Base-by-base conservation (phyloP, 768 basidiomycete species). In the Crucibulum laeve region DNA sequence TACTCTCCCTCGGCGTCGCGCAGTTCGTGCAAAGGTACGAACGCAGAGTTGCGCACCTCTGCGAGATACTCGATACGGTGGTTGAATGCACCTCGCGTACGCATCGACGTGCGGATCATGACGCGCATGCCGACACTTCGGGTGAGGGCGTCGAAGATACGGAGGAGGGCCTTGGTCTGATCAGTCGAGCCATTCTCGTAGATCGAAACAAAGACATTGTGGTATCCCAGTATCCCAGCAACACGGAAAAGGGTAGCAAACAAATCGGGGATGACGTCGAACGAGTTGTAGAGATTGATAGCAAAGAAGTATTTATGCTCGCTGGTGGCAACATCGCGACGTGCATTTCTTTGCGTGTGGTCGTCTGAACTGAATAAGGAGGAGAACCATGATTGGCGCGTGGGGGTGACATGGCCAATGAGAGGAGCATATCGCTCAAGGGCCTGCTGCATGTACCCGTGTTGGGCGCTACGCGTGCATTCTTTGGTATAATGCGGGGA, bases 31-130 rank as follows among this genome's bases (percentile, higher is more conserved):
- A 98, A 71, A 1, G 96, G 96, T 2, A 89, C 92, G 61, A 99
- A 89, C 11, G 96, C 96, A 21, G 91, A 86, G 62, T 99, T 98
- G 47, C 96, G 88, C n/a, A 99, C 95, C 60, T 99, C 95, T n/a
- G 96, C 96, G 41, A 99, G 84, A 69, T 99, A 99, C 65, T 99
- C 96, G 73, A 99, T 99, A 42, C 96, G 94, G 63, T 99, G 96
- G 65, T 95, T 95, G 75, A 98, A 98, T 6, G 88, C 87, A 30
- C 96, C 96, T 22, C 95, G 77, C 7, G 89, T 94, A 49, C 96
- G 84, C 72, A 84, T 87, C 7, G 87, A 91, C 0, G 93, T 93
- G 46, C 91, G 82, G 56, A 99, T 98, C 54, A 86, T 88, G 49
- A 99, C 80, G 40, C 96, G 82, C 65, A 98, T 75, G 21, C 96